phyloP scores from a whole-genome alignment of 768 basidiomycete species.

The Podaxis rugospora region DNA sequence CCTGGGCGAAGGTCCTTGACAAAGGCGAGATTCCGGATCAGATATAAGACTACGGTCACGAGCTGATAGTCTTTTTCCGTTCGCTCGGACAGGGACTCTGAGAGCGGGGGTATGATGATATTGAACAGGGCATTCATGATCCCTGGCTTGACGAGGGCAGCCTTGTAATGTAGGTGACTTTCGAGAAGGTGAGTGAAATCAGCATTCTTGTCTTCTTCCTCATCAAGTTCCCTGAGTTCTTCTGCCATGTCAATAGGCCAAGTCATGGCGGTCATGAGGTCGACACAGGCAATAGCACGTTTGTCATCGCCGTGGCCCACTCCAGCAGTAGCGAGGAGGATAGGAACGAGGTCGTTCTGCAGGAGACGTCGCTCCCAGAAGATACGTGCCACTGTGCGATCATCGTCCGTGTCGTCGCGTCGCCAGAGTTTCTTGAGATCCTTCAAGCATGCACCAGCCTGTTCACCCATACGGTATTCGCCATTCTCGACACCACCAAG shows the following conservation, averaged over 20 bases:
- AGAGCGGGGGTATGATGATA: constrained; percentile 73
- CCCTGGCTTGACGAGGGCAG: constrained; percentile 62
- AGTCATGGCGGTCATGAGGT: constrained; percentile 94
- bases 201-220: constrained; percentile 71
- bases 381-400: constrained; percentile 90
- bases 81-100: constrained; percentile 65
- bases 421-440: constrained; percentile 96
- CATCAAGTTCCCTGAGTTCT: constrained; percentile 89
- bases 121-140: constrained; percentile 70
- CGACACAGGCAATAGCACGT: constrained; percentile 76
- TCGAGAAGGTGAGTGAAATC: constrained; percentile 84
- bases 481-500: constrained; percentile 71
- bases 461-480: constrained; percentile 74
- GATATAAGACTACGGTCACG: constrained; percentile 82
- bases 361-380: constrained; percentile 87
- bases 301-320: constrained; percentile 77
- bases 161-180: constrained; percentile 89
- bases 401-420: constrained; percentile 95
- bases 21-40: constrained; percentile 91
- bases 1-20: constrained; percentile 73
- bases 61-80: constrained; percentile 80
- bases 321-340: constrained; percentile 78
- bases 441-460: constrained; percentile 78
- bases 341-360: constrained; percentile 82
- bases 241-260: constrained; percentile 98